phyloP scores from a whole-genome alignment of 352 stramenopile species.

The Pythium insidiosum region DNA sequence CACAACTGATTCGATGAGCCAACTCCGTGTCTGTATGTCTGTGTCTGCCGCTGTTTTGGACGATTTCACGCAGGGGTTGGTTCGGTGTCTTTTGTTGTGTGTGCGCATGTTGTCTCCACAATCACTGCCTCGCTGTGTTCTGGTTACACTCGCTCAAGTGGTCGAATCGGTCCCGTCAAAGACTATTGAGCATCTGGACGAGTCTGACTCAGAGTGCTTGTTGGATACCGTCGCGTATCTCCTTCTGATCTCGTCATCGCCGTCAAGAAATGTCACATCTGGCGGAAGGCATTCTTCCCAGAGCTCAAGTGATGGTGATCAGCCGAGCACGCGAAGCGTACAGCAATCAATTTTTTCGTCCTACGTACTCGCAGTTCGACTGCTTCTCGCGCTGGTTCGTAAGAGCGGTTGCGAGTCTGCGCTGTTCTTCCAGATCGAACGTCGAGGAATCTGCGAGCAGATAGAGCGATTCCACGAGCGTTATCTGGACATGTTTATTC shows the following conservation, averaged over 20 bases:
- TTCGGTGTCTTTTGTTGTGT: too few species aligned
- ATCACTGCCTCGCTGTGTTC: neutral
- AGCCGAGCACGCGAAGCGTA: neutral
- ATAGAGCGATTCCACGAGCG: slow-evolving; percentile 56
- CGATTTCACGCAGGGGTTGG: too few species aligned
- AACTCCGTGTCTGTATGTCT: too few species aligned
- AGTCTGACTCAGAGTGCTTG: slow-evolving; percentile 2
- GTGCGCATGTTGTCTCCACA: too few species aligned
- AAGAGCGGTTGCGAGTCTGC: slow-evolving; percentile 49
- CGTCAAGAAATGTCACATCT: neutral
- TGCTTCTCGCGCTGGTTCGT: slow-evolving; percentile 58
- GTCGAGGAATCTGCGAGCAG: slow-evolving; percentile 68
- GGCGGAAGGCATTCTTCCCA: neutral
- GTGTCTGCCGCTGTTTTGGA: too few species aligned
- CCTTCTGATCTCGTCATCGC: too few species aligned
- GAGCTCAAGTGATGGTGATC: slow-evolving; percentile 13
- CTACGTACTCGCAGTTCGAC: slow-evolving; percentile 65
- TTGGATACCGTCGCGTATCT: neutral
- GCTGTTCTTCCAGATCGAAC: slow-evolving; percentile 78
- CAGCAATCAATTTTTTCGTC: slow-evolving; percentile 13
- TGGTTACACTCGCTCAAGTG: neutral
- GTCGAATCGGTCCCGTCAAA: neutral
- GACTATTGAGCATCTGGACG: neutral
- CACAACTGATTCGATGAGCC: too few species aligned
- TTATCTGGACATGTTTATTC: too few species aligned